A percentile compares a stretch with the other conserved stretches of the same genome.
These are phyloP conservation scores for Pochonia chlamydosporia DNA, from an alignment of 2,329 filamentous ascomycete genomes.

Conservation along the genomic window DNA sequence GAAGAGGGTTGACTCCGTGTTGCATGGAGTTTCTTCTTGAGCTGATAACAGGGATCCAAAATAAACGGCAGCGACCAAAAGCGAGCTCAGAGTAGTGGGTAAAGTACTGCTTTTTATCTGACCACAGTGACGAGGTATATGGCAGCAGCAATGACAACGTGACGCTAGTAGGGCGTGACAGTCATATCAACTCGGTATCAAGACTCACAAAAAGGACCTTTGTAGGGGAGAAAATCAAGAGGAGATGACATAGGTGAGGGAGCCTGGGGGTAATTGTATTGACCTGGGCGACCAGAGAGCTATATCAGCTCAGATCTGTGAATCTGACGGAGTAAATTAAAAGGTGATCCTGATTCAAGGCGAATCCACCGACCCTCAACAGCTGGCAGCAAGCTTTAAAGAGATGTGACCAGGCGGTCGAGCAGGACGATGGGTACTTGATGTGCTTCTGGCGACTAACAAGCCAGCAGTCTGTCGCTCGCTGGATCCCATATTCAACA, in stretches of 20 bases:
- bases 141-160: neutral
- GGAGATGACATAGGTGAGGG: neutral
- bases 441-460: constrained; percentile 6
- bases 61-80: neutral
- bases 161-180: neutral
- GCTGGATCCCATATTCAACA: constrained; percentile 6
- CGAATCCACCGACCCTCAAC: constrained; percentile 1
- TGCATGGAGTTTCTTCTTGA: neutral
- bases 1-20: neutral
- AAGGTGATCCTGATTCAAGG: constrained; percentile 1
- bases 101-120: too few species aligned
- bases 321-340: neutral
- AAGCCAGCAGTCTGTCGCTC: constrained; percentile 6
- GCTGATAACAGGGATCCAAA: neutral
- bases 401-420: constrained; percentile 1
- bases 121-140: neutral
- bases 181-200: neutral
- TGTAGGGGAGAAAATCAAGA: neutral
- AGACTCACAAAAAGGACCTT: neutral
- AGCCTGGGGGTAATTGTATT: neutral
- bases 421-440: constrained; percentile 3
- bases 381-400: neutral
- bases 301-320: neutral
- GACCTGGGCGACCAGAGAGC: neutral
- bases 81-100: neutral